Evolutionary conservation across 495 filamentous ascomycete species (phyloP).

Genomic region (Neurospora sp.): DNA sequence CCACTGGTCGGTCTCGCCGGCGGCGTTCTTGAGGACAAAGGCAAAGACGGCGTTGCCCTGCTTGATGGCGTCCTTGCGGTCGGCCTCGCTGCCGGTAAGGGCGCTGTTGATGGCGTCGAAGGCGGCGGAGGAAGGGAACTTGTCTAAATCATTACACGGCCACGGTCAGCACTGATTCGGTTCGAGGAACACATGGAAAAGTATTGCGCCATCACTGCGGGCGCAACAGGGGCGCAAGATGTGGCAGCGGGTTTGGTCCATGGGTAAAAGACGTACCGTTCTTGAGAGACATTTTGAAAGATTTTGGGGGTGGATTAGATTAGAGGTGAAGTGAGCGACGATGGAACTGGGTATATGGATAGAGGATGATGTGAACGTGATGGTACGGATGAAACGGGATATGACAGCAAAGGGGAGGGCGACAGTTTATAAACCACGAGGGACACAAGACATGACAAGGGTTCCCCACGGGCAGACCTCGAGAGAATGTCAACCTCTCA

Average conservation of each 20-base stretch:
- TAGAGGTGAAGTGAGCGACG: neutral
- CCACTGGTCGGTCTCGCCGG: slow-evolving; percentile 73
- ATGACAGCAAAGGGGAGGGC: neutral
- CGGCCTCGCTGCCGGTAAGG: slow-evolving; percentile 56
- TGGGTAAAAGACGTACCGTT: slow-evolving; percentile 44
- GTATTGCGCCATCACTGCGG: neutral
- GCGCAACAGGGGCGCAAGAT: neutral
- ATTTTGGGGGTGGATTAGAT: slow-evolving; percentile 1
- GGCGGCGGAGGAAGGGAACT: slow-evolving; percentile 80
- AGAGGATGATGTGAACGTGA: neutral
- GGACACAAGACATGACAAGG: neutral
- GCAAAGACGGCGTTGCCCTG: slow-evolving; percentile 79
- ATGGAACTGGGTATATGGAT: neutral
- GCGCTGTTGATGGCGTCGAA: slow-evolving; percentile 81
- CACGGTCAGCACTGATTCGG: slow-evolving; percentile 3
- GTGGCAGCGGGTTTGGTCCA: neutral
- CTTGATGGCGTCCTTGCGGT: slow-evolving; percentile 80
- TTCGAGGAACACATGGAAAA: neutral
- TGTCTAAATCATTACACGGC: slow-evolving; percentile 39
- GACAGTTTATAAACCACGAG: neutral
- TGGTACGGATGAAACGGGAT: neutral
- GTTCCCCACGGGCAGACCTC: neutral
- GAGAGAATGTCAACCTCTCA: neutral
- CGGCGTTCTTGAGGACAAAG: slow-evolving; percentile 83
- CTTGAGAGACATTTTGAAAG: slow-evolving; percentile 66